Evolutionary conservation across 164 flowering plant species (phyloP).

Genomic region (Sedum album): DNA sequence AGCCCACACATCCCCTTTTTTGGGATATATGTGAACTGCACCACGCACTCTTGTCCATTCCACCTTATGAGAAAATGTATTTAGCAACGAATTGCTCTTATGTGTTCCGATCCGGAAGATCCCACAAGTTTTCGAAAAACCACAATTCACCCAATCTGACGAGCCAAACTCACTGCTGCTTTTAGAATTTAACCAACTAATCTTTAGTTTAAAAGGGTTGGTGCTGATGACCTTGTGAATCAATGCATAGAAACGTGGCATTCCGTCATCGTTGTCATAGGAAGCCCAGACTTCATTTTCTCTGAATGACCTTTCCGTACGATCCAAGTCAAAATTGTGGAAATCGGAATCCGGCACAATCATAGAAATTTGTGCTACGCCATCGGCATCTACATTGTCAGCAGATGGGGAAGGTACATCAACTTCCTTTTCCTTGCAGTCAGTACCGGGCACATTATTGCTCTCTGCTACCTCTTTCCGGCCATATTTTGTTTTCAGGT

Average conservation of each 20-base stretch:
- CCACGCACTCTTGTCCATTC: constrained; percentile 45
- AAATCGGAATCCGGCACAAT: constrained; percentile 61
- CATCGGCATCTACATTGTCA: constrained; percentile 14
- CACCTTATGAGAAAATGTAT: constrained; percentile 57
- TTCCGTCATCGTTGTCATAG: constrained; percentile 61
- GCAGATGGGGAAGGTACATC: constrained; percentile 11
- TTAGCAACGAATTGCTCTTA: constrained; percentile 24
- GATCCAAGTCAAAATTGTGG: constrained; percentile 49
- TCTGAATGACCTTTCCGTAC: constrained; percentile 41
- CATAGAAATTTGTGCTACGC: constrained; percentile 22
- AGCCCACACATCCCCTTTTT: constrained; percentile 64
- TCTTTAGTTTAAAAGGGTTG: constrained; percentile 44
- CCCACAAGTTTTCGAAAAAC: constrained; percentile 52
- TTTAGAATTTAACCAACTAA: constrained; percentile 60
- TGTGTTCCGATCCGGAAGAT: constrained; percentile 43
- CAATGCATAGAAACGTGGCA: constrained; percentile 63
- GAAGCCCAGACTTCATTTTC: constrained; percentile 65
- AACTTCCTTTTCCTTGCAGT: neutral
- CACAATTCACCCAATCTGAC: constrained; percentile 40
- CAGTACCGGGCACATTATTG: constrained; percentile 1
- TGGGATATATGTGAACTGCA: constrained; percentile 35
- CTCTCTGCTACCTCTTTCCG: constrained; percentile 13
- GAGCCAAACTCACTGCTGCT: constrained; percentile 35
- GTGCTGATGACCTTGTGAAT: constrained; percentile 40
- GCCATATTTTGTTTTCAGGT: constrained; percentile 12